Evolutionary conservation across 129 eudicot genomes (phyloP).

Genomic region (Oenanthe sinensis): DNA sequence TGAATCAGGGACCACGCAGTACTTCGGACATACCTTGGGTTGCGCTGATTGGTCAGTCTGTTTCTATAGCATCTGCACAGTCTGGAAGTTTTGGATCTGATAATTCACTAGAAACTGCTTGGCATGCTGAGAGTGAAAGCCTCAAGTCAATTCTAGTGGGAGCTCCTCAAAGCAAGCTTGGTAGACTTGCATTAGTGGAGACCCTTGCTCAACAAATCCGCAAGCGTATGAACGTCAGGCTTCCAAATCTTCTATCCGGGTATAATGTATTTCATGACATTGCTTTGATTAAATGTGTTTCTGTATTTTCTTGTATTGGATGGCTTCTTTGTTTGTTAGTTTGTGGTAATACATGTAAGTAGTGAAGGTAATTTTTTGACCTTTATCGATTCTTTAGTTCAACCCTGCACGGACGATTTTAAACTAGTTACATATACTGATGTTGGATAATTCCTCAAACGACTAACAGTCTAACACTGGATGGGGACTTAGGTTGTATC

Average conservation of each 20-base stretch:
- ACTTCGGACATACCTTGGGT: conserved; percentile 92
- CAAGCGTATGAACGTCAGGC: conserved; percentile 83
- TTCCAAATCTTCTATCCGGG: conserved; percentile 97
- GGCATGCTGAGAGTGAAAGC: conserved; percentile 98
- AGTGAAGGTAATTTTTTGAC: background rate
- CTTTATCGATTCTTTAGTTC: background rate
- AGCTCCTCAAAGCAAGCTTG: conserved; percentile 92
- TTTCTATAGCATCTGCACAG: conserved; percentile 86
- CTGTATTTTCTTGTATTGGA: background rate
- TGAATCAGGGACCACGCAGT: conserved; percentile 94
- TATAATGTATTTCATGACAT: conserved; percentile 23
- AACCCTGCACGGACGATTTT: background rate
- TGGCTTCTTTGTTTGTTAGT: background rate
- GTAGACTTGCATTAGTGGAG: conserved; percentile 92
- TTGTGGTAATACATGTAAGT: background rate
- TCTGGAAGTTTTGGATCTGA: conserved; percentile 83
- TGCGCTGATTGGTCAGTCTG: conserved; percentile 95
- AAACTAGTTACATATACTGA: background rate
- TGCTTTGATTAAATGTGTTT: background rate
- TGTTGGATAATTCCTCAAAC: background rate
- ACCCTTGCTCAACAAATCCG: conserved; percentile 87
- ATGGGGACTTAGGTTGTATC: background rate
- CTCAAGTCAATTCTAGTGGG: conserved; percentile 85
- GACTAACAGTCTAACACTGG: background rate
- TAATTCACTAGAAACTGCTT: conserved; percentile 91